These are phyloP conservation scores for Aotearoamyces nothofagi DNA, from an alignment of 2,329 filamentous ascomycete genomes.

Conservation along the genomic window DNA sequence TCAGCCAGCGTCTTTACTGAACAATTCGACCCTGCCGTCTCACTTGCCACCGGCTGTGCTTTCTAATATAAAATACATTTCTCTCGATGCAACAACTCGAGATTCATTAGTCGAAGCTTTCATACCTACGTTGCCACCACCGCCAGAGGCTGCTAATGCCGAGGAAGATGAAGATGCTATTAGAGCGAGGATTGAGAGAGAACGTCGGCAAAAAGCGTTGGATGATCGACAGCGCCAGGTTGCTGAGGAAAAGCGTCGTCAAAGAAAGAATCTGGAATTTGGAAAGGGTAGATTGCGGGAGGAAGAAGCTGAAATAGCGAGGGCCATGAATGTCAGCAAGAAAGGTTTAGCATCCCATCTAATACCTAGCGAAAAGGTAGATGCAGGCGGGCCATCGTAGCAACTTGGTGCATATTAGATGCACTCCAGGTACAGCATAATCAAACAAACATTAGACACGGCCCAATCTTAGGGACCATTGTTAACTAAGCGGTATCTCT, in stretches of 20 bases:
- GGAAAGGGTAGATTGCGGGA: conserved; percentile 47
- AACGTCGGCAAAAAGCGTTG: conserved; percentile 49
- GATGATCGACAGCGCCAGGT: conserved; percentile 47
- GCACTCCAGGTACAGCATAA: too few species aligned
- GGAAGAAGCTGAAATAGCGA: conserved; percentile 51
- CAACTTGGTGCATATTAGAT: too few species aligned
- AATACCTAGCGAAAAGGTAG: conserved; percentile 10
- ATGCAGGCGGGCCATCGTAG: conserved; percentile 1
- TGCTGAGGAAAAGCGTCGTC: conserved; percentile 44
- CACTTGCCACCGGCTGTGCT: conserved; percentile 47
- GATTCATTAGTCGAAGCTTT: conserved; percentile 52
- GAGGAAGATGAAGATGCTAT: conserved; percentile 36
- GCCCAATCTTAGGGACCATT: too few species aligned
- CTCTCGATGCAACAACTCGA: conserved; percentile 42
- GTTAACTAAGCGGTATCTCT: too few species aligned
- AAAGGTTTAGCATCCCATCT: conserved; percentile 49
- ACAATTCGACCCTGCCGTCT: conserved; percentile 38
- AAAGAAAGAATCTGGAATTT: conserved; percentile 41
- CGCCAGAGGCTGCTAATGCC: conserved; percentile 30
- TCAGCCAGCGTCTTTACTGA: conserved; percentile 40
- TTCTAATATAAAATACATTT: conserved; percentile 54
- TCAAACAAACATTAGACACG: too few species aligned
- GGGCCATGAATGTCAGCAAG: conserved; percentile 54
- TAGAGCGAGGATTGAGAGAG: conserved; percentile 34
- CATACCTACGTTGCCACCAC: conserved; percentile 45